Base-by-base conservation (phyloP, 2,329 filamentous ascomycete genomes). In the Paramyrothecium roridum region DNA sequence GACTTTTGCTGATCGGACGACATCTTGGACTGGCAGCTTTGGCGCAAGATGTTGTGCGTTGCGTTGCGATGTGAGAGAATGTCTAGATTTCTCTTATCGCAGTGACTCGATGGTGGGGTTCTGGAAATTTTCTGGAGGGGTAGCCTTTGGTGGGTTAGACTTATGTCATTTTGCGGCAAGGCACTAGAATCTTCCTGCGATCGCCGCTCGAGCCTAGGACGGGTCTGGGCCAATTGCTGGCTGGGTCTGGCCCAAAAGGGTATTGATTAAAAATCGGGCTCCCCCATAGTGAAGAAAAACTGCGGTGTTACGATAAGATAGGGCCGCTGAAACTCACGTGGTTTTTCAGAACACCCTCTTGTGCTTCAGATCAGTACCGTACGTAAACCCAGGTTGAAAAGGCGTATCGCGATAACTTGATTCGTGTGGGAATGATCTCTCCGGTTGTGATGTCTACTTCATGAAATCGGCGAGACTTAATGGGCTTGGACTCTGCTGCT, bases 391-490 rank as follows among this genome's bases (percentile, higher is more conserved):
- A n/a, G n/a, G n/a, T n/a, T n/a, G n/a, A n/a, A n/a, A n/a, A n/a
- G n/a, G n/a, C n/a, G n/a, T n/a, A n/a, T n/a, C n/a, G n/a, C n/a
- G n/a, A n/a, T n/a, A n/a, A n/a, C n/a, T n/a, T n/a, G n/a, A n/a
- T n/a, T n/a, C n/a, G n/a, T n/a, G n/a, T n/a, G n/a, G n/a, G n/a
- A n/a, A n/a, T n/a, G n/a, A n/a, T n/a, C n/a, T n/a, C n/a, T n/a
- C n/a, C n/a, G n/a, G n/a, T 30, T 30, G 4, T 30, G 4, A 10
- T 20, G 46, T 19, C 62, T 51, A 72, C 56, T 70, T 70, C 75
- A 81, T 78, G 59, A 85, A 84, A 65, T 83, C 79, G 30, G 79
- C 73, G n/a, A 86, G 75, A 57, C 78, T 83, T 30, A 85, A 67
- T 63, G 74, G 56, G 45, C 65, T 73, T 13, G 74, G 63, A 4